Base-by-base conservation (phyloP, 768 basidiomycete genomes). In the Daedalea quercina region DNA sequence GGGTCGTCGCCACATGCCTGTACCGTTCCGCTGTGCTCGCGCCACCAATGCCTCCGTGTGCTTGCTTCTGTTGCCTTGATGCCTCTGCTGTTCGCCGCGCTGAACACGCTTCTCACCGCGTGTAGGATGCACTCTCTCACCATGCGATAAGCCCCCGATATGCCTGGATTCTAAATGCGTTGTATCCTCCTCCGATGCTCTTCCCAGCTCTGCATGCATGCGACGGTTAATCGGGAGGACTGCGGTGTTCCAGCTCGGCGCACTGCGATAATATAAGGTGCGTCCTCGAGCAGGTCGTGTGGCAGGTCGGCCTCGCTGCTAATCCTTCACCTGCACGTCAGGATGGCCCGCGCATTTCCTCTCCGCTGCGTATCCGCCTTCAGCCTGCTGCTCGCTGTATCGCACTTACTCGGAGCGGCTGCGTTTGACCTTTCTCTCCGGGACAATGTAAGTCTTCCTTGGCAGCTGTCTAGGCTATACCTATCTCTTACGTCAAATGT, bases 341-440 rank as follows among this genome's bases (percentile, higher is more conserved):
- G 50, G 26, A 60, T 60, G 58, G 40, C 54, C 34, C 47, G 43
- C 28, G 20, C 24, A 20, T 26, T 19, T 33, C 53, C 40, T 31
- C 42, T 44, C 51, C 45, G 54, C 25, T 24, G 28, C 54, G 17
- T 52, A 28, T 55, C 44, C 54, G 49, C 54, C 40, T 45, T 54
- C 47, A 58, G 52, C 50, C 51, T 44, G 37, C 37, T 61, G 19
- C 42, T 47, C 42, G 23, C 55, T 7, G 54, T 54, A 54, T 31
- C 61, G 20, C 54, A 55, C 22, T 44, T 52, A n/a, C 42, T 52
- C 23, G 50, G 49, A 25, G 66, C 62, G 9, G 28, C 56, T 48
- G 79, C 77, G 20, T 84, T 80, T 60, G 79, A 83, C 66, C 76
- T 75, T 58, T 71, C 71, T 55, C 73, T 81, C 47, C 81, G 72